These are phyloP conservation scores for Ligustrum vulgare DNA, from an alignment of 257 asterid species.

Conservation along the genomic window DNA sequence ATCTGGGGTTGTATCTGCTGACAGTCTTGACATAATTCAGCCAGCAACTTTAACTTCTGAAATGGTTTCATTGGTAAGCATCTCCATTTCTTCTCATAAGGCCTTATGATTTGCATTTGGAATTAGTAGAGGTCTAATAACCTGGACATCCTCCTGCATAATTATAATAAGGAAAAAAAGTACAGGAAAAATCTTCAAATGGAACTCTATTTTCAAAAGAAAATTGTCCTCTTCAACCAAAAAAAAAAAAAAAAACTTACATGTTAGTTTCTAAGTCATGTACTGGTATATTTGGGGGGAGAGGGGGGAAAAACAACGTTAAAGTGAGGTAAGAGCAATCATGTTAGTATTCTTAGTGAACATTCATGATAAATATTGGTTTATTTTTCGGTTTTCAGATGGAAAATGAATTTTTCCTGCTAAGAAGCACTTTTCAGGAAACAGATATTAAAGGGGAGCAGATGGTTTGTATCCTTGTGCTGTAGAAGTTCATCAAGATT, in stretches of 20 bases:
- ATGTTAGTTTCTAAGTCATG: neutral
- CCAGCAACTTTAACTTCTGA: conserved; percentile 53
- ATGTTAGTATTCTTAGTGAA: neutral
- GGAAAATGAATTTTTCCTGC: conserved; percentile 57
- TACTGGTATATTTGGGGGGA: neutral
- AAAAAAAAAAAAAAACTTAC: neutral
- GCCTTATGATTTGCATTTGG: neutral
- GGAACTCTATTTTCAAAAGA: neutral
- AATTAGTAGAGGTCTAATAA: neutral
- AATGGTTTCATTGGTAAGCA: conserved; percentile 52
- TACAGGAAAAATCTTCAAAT: neutral
- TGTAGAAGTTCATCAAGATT: conserved; percentile 18
- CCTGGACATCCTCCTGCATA: neutral
- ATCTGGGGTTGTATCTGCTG: conserved; percentile 46
- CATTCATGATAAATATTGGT: neutral
- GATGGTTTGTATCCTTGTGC: conserved; percentile 66
- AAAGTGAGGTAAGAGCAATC: neutral
- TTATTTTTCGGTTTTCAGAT: conserved; percentile 41
- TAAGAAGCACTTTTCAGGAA: conserved; percentile 52
- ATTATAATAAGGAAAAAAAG: neutral
- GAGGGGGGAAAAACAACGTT: neutral
- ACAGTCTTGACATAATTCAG: conserved; percentile 67
- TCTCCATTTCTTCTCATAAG: conserved; percentile 5
- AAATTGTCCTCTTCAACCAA: neutral
- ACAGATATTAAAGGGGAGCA: conserved; percentile 42